phyloP scores from a whole-genome alignment of 1,284 basidiomycete species.

The Puccinia novopanici region DNA sequence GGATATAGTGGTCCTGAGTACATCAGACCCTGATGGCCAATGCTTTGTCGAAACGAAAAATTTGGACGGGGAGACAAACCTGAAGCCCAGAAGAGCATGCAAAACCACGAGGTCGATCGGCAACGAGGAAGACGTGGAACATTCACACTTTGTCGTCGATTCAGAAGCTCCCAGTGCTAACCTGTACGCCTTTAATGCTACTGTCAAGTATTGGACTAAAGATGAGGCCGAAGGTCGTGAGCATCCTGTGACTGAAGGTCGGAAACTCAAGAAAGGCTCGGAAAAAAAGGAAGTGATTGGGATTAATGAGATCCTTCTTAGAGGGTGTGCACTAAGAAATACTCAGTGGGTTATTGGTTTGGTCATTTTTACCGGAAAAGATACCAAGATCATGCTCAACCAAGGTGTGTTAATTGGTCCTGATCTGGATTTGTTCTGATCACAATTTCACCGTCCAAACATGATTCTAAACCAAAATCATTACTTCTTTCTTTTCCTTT shows the following conservation, averaged over 20 bases:
- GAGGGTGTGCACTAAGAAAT: slow-evolving; percentile 89
- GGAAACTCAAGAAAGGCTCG: slow-evolving; percentile 56
- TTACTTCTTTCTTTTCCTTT: slow-evolving; percentile 9
- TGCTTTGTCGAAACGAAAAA: slow-evolving; percentile 71
- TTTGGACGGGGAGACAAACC: slow-evolving; percentile 93
- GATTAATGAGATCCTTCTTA: slow-evolving; percentile 92
- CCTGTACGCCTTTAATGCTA: slow-evolving; percentile 84
- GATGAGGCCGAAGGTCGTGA: slow-evolving; percentile 55
- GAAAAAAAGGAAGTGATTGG: slow-evolving; percentile 59
- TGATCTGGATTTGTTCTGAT: neutral
- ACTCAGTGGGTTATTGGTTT: slow-evolving; percentile 92
- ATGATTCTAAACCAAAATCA: neutral
- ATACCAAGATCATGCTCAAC: slow-evolving; percentile 98
- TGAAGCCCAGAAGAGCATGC: slow-evolving; percentile 80
- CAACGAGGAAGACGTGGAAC: slow-evolving; percentile 89
- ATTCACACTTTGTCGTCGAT: slow-evolving; percentile 80
- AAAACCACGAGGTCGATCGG: slow-evolving; percentile 73
- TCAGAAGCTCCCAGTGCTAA: slow-evolving; percentile 92
- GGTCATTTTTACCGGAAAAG: slow-evolving; percentile 88
- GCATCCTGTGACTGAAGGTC: slow-evolving; percentile 55
- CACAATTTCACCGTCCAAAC: neutral
- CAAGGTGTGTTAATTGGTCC: neutral
- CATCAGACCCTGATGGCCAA: slow-evolving; percentile 60
- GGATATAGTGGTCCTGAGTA: slow-evolving; percentile 84
- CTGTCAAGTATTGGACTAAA: slow-evolving; percentile 70